Conservation (phyloP, 1,284 basidiomycete species). For the Ustilago vetiveriae region DNA sequence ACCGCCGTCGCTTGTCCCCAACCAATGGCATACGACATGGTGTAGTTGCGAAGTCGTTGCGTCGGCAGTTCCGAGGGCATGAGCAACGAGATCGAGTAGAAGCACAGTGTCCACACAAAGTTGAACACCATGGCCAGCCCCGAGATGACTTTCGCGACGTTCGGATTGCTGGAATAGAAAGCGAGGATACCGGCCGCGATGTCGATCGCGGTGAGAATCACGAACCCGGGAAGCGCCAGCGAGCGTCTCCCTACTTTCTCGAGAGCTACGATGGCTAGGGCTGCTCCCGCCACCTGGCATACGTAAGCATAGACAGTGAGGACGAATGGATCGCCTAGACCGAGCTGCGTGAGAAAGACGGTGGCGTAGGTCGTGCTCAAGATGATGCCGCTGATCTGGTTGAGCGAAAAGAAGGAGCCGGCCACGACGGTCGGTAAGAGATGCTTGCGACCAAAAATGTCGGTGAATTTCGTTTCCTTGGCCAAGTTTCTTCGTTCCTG, state of each 20-base stretch:
- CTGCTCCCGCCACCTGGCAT: slow-evolving; percentile 45
- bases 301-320: slow-evolving; percentile 50
- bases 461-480: slow-evolving; percentile 44
- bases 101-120: slow-evolving; percentile 56
- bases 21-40: slow-evolving; percentile 58
- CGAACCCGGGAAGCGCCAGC: slow-evolving; percentile 51
- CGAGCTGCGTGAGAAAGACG: slow-evolving; percentile 52
- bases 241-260: slow-evolving; percentile 52
- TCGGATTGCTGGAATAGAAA: slow-evolving; percentile 17
- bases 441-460: slow-evolving; percentile 52
- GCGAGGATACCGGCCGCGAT: slow-evolving; percentile 44
- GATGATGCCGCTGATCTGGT: slow-evolving; percentile 59
- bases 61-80: slow-evolving; percentile 58
- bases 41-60: slow-evolving; percentile 51
- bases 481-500: slow-evolving; percentile 44
- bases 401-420: slow-evolving; percentile 57
- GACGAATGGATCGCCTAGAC: slow-evolving; percentile 48
- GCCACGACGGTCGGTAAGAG: slow-evolving; percentile 51
- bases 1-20: slow-evolving; percentile 57
- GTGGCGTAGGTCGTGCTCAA: slow-evolving; percentile 56
- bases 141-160: slow-evolving; percentile 44
- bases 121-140: slow-evolving; percentile 58
- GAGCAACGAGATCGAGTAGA: slow-evolving; percentile 57
- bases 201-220: slow-evolving; percentile 48
- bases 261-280: slow-evolving; percentile 51